A percentile compares a stretch with the other conserved stretches of the same genome.
Evolutionary conservation across 192 early-diverging fungal genomes (phyloP).

Genomic region (Podila horticola): DNA sequence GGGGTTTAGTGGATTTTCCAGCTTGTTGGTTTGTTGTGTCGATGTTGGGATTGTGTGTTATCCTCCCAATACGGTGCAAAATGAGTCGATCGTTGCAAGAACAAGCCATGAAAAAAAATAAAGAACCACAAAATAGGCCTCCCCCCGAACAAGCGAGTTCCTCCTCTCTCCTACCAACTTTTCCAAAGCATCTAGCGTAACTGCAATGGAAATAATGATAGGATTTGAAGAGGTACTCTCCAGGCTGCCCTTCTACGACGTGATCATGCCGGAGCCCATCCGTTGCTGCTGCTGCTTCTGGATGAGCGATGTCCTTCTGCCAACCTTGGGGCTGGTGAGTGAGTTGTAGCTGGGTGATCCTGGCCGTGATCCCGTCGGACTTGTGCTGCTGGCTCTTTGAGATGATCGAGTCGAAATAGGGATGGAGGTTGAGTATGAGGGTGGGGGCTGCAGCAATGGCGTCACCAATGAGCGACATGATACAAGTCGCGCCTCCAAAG

Average conservation of each 20-base stretch:
- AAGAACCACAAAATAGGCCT: no score
- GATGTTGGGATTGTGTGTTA: no score
- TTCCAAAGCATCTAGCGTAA: no score
- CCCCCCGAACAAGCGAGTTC: no score
- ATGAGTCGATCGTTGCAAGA: no score
- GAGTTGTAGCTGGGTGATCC: slow-evolving; percentile 18
- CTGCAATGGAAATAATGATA: no score
- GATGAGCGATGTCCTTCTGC: slow-evolving; percentile 38
- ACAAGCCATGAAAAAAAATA: no score
- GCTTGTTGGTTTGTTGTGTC: background rate
- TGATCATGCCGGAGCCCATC: no score
- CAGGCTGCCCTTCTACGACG: no score
- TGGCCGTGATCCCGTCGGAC: slow-evolving; percentile 11
- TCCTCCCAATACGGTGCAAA: no score
- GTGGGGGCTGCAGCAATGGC: slow-evolving; percentile 71
- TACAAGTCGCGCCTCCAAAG: slow-evolving; percentile 76
- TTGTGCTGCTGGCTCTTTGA: background rate
- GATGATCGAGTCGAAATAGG: slow-evolving; percentile 30
- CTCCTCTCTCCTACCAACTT: no score
- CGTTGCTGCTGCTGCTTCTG: slow-evolving; percentile 42
- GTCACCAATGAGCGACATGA: slow-evolving; percentile 81
- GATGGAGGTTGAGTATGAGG: slow-evolving; percentile 53
- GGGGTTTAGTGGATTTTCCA: background rate
- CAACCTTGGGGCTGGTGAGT: slow-evolving; percentile 19
- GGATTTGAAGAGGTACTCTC: no score